Base-by-base conservation (phyloP, 2,329 filamentous ascomycete species). In the Eutypa lata region DNA sequence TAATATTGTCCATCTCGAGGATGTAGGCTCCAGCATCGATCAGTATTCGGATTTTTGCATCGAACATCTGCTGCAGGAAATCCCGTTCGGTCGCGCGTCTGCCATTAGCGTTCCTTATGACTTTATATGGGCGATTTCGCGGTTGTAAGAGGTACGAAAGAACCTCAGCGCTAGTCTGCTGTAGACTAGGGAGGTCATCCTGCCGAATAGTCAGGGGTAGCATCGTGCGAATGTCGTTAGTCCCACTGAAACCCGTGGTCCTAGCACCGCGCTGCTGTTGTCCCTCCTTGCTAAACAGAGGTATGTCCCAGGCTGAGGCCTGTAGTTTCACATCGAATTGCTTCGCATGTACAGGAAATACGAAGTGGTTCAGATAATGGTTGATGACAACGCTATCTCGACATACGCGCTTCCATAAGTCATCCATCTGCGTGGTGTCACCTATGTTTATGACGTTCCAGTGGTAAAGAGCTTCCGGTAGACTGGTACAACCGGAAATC, bases 171-270 rank as follows among this genome's bases (percentile, higher is more conserved):
- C 84, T 88, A 0, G 84, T 88, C 42, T 87, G 82, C 0, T 66
- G 61, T 0, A 88, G 73, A 0, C 71, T 66, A 0, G 73, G 68
- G 0, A 90, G 73, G 51, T 90, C 85, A 0, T 80, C 67, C 48
- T 90, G 85, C 14, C 71, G 65, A 14, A 90, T 81, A 0, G 76
- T 83, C 8, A 83, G 64, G 0, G 87, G 87, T 0, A 90, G 68
- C 45, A 87, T 73, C 0, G 67, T 70, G 38, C 78, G 73, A n/a
- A 80, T 83, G 61, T 90, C 87, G 43, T 88, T 90, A 0, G 88
- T 90, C 0, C 87, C 87, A 7, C 83, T 87, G 63, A 91, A 91
- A 0, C 87, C 87, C 0, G 86, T 89, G 0, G 85, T 87, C 2
- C 76, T 56, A 1, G 69, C 61, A 60, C 55, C 18, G 46, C 35